Base-by-base conservation (phyloP, 345 rosid species). In the Murraya paniculata region DNA sequence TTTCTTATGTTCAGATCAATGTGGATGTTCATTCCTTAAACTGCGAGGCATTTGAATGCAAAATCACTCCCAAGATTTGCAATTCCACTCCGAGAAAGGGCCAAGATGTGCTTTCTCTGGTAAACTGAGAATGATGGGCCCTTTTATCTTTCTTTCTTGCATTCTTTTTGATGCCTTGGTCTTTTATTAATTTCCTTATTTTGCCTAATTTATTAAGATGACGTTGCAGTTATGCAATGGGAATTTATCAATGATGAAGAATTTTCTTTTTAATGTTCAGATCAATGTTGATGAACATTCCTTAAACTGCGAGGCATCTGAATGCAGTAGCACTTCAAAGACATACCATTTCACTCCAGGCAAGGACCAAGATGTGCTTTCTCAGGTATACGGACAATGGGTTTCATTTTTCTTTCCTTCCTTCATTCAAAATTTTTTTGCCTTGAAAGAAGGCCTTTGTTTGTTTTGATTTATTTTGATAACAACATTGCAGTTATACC, bases 51-150 rank as follows among this genome's bases (percentile, higher is more conserved):
- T 39, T 61, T 22, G 75, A 77, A 68, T 48, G 81, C 78, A 71
- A 55, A 72, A 78, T 68, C 69, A 68, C 71, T 69, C 38, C 68
- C 57, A 24, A 45, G 73, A 55, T 56, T 27, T 70, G 48, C 21
- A 77, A 77, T 67, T 71, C 62, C 50, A 50, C 31, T 66, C 35
- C 66, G 14, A 73, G 50, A 67, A 59, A 72, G 68, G 81, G 76
- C 66, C 75, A 74, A 73, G 72, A 81, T 39, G 73, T 72, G 60
- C 56, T 57, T 36, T 33, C 75, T 62, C 65, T 69, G 85, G 85
- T 83, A 66, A 53, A 30, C 5, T 30, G 28, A 36, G 33, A 31
- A 35, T 7, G 70, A 30, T 22, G 21, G 19, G 41, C 30, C 19
- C 68, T 64, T 38, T 62, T 74, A 33, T 61, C 50, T 45, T 45